Evolutionary conservation across 441 rosid species (phyloP).

Genomic region (Eugenia klotzschiana): DNA sequence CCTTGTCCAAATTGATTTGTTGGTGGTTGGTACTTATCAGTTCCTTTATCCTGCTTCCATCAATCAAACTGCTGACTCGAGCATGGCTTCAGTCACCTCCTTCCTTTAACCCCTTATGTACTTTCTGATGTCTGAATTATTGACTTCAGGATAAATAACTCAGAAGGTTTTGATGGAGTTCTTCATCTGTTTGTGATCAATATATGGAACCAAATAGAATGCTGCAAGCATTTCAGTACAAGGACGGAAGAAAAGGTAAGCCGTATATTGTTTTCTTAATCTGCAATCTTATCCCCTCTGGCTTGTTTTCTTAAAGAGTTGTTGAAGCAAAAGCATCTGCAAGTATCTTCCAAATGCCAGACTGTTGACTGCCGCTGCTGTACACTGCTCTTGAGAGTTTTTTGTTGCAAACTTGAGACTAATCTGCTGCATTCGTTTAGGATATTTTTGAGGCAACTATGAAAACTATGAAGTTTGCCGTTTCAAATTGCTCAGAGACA

Average conservation of each 20-base stretch:
- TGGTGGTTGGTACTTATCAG: not conserved
- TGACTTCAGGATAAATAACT: conserved; percentile 41
- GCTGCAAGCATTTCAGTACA: conserved; percentile 14
- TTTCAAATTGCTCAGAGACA: conserved; percentile 48
- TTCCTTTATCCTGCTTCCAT: not conserved
- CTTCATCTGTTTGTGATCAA: conserved; percentile 35
- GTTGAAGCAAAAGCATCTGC: not conserved
- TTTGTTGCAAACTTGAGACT: not conserved
- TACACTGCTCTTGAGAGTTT: not conserved
- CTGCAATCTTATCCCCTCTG: not conserved
- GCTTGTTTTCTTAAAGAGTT: not conserved
- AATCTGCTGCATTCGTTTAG: conserved; percentile 22
- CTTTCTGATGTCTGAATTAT: not conserved
- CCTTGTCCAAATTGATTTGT: not conserved
- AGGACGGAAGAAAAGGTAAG: conserved; percentile 31
- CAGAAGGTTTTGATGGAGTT: conserved; percentile 46
- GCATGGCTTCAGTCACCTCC: not conserved
- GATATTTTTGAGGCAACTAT: conserved; percentile 54
- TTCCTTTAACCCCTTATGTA: not conserved
- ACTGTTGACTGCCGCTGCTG: not conserved
- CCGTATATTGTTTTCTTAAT: not conserved
- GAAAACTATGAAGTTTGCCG: conserved; percentile 50
- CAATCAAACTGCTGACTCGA: not conserved
- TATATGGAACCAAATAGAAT: conserved; percentile 61
- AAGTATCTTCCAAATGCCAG: not conserved